Conservation (phyloP, 345 rosid species). For the Streptanthus diversifolius region DNA sequence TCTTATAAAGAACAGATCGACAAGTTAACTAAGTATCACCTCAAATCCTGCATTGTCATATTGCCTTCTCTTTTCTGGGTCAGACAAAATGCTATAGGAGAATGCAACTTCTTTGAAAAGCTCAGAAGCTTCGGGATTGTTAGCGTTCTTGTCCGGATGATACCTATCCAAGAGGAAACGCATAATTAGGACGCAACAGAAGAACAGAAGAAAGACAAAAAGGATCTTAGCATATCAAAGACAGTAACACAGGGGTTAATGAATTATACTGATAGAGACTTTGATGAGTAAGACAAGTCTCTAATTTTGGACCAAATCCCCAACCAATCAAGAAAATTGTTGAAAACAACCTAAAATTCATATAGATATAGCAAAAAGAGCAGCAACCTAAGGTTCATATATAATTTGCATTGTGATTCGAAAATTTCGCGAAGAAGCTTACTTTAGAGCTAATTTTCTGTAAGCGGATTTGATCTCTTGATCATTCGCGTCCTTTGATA, state of each 20-base stretch:
- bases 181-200: neutral
- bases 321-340: no score
- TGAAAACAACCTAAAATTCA: neutral
- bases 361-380: no score
- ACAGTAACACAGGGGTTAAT: neutral
- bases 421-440: slow-evolving; percentile 16
- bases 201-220: no score
- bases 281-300: neutral
- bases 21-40: slow-evolving; percentile 42
- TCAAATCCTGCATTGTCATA: slow-evolving; percentile 96
- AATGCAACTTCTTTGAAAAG: slow-evolving; percentile 95
- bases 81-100: slow-evolving; percentile 95
- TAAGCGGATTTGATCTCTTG: slow-evolving; percentile 97
- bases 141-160: slow-evolving; percentile 96
- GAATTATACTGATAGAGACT: no score
- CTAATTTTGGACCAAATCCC: neutral
- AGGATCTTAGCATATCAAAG: neutral
- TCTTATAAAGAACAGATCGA: neutral
- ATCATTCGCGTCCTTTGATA: slow-evolving; percentile 79
- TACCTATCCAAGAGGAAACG: slow-evolving; percentile 45
- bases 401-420: neutral
- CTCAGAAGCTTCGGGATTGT: slow-evolving; percentile 94
- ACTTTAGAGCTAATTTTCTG: slow-evolving; percentile 96
- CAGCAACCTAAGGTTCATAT: neutral
- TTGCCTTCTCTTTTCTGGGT: slow-evolving; percentile 97